A percentile compares a stretch with the other conserved stretches of the same genome.
phyloP scores from a whole-genome alignment of 1,284 basidiomycete species.

The Pseudozyma sp. region DNA sequence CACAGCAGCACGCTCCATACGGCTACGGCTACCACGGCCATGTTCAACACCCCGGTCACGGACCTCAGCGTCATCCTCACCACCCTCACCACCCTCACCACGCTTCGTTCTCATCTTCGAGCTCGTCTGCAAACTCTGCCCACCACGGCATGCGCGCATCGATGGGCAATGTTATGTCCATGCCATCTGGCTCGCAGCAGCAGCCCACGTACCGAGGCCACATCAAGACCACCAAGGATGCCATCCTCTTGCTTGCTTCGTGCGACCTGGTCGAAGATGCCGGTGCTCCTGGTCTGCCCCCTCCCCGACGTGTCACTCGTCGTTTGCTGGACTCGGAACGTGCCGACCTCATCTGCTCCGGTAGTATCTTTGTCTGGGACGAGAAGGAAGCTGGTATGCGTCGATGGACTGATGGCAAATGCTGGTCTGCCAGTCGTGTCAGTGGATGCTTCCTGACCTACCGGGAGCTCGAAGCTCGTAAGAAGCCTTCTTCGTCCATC shows the following conservation, averaged over 20 bases:
- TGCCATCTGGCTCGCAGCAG: constrained; percentile 45
- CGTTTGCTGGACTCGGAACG: constrained; percentile 65
- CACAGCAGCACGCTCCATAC: constrained; percentile 22
- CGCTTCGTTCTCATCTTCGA: constrained; percentile 27
- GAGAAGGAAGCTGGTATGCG: constrained; percentile 70
- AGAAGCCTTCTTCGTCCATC: constrained; percentile 56
- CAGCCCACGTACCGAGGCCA: constrained; percentile 65
- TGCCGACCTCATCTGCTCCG: constrained; percentile 60
- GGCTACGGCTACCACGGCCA: constrained; percentile 23
- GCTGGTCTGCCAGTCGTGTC: constrained; percentile 72
- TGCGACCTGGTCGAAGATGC: constrained; percentile 59
- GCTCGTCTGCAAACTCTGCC: constrained; percentile 27
- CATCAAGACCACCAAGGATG: constrained; percentile 66
- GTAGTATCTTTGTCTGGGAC: constrained; percentile 67
- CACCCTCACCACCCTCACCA: constrained; percentile 21
- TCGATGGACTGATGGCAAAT: constrained; percentile 72
- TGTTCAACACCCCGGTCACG: constrained; percentile 24
- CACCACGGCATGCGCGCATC: constrained; percentile 32
- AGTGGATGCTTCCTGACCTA: constrained; percentile 72
- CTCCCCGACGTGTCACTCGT: constrained; percentile 62
- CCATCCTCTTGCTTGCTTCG: constrained; percentile 64
- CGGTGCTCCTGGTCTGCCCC: constrained; percentile 24
- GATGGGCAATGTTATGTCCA: constrained; percentile 17
- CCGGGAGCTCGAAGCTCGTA: constrained; percentile 67
- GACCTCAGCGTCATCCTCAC: constrained; percentile 22